phyloP scores from a whole-genome alignment of 2,329 filamentous ascomycete species.

The Arthrinium puccinioides region DNA sequence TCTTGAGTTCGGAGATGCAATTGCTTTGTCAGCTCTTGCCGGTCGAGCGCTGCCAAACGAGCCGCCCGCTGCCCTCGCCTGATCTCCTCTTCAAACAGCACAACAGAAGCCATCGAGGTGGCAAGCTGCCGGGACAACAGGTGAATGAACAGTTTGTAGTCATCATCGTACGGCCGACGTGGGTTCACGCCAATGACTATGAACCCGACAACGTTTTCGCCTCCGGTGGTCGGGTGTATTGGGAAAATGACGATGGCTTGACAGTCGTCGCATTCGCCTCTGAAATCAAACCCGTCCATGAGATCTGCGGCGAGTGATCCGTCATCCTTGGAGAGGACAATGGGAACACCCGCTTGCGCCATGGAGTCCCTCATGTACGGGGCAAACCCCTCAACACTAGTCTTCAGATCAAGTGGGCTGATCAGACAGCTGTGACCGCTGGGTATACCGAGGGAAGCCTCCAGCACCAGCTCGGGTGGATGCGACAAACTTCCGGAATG shows the following conservation, averaged over 20 bases:
- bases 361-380: conserved; percentile 72
- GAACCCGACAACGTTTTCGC: conserved; percentile 69
- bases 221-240: conserved; percentile 65
- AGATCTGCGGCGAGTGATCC: conserved; percentile 58
- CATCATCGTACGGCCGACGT: conserved; percentile 69
- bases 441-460: conserved; percentile 65
- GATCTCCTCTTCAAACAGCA: conserved; percentile 79
- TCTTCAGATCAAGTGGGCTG: conserved; percentile 58
- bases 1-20: conserved; percentile 58
- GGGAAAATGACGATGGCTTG: conserved; percentile 69
- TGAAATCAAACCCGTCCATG: conserved; percentile 59
- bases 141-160: conserved; percentile 72
- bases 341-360: conserved; percentile 53
- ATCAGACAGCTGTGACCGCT: conserved; percentile 54
- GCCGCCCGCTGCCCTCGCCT: conserved; percentile 66
- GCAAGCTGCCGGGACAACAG: conserved; percentile 68
- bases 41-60: conserved; percentile 66
- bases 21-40: conserved; percentile 70
- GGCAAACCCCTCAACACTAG: conserved; percentile 65
- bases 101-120: conserved; percentile 73
- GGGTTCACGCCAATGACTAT: conserved; percentile 75
- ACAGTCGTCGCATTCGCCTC: conserved; percentile 65
- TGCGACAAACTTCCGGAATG: conserved; percentile 59
- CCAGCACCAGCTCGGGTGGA: conserved; percentile 59
- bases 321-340: conserved; percentile 60